These are phyloP conservation scores for Diaporthe amygdali DNA, from an alignment of 2,329 filamentous ascomycete genomes.

Conservation along the genomic window DNA sequence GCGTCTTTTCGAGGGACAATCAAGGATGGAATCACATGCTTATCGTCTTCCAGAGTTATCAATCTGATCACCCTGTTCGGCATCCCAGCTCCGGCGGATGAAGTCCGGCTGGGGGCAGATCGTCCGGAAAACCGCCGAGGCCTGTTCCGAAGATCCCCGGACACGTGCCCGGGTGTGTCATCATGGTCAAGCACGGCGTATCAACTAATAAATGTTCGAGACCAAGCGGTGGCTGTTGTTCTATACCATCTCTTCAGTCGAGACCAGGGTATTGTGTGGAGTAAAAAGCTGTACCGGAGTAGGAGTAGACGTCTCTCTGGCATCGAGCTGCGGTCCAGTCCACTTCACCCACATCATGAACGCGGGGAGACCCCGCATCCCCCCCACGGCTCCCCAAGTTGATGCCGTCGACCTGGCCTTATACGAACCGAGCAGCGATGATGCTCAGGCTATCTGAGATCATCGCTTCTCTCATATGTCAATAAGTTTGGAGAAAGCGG, in stretches of 20 bases:
- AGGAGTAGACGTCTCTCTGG: background rate
- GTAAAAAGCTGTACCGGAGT: background rate
- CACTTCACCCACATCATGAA: background rate
- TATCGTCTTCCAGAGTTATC: too few relatives aligned
- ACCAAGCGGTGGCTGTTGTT: background rate
- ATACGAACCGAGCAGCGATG: background rate
- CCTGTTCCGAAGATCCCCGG: background rate
- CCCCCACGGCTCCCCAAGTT: background rate
- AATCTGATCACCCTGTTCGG: background rate
- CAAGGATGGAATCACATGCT: background rate
- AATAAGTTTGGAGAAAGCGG: background rate
- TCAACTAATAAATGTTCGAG: background rate
- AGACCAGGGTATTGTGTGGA: background rate
- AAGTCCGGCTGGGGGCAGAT: background rate
- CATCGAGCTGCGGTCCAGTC: background rate
- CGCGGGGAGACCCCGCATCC: conserved; percentile 9
- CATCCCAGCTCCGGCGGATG: background rate
- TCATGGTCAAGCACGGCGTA: background rate
- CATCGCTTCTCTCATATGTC: background rate
- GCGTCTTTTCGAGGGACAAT: background rate
- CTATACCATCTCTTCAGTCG: background rate
- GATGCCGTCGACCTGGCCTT: background rate
- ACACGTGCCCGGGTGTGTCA: background rate
- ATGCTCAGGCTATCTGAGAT: background rate
- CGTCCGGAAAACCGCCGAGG: background rate